Base-by-base conservation (phyloP, 2,329 filamentous ascomycete species). In the Pseudopyrenochaeta lycopersici region DNA sequence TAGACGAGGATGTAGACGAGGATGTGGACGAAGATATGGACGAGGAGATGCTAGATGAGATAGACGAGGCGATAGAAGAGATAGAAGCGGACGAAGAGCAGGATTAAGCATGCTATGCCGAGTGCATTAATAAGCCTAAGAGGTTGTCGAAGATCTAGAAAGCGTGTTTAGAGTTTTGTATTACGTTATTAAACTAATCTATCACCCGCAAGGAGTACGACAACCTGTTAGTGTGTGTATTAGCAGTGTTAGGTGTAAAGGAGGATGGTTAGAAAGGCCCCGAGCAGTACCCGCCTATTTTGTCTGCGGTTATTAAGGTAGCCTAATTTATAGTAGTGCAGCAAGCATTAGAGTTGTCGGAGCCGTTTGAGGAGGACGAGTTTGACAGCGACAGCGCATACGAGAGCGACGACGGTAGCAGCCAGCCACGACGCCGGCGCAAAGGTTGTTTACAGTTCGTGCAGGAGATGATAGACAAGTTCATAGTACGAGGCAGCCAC, bases 181-280 rank as follows among this genome's bases (percentile, higher is more conserved):
- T 67, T 35, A 38, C 30, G 43, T 54, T 67, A 43, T 49, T 66
- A 31, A 51, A 62, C 48, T 40, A 61, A 41, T 35, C 15, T 12
- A 63, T 60, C 27, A 47, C 44, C 12, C 38, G 46, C 12, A 55
- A 40, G 35, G 56, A 64, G 50, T 66, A 64, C 41, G 52, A 64
- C 33, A 62, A 49, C 48, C 42, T 49, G 42, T 62, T 66, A 27
- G 63, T 63, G 21, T 63, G 46, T 36, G 46, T 40, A 41, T 57
- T 66, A 30, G 63, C 63, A 14, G 51, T 62, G 27, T 58, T 67
- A n/a, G 57, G 64, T 14, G 48, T 67, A 11, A 56, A 58, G n/a
- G 49, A 59, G 23, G 46, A 40, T 9, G 58, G 49, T 1, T 63
- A 44, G 51, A 57, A 56, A 35, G 63, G 54, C 15, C 49, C 53